These are phyloP conservation scores for Boletus vinaceobasis DNA, from an alignment of 768 basidiomycete species.

Conservation along the genomic window DNA sequence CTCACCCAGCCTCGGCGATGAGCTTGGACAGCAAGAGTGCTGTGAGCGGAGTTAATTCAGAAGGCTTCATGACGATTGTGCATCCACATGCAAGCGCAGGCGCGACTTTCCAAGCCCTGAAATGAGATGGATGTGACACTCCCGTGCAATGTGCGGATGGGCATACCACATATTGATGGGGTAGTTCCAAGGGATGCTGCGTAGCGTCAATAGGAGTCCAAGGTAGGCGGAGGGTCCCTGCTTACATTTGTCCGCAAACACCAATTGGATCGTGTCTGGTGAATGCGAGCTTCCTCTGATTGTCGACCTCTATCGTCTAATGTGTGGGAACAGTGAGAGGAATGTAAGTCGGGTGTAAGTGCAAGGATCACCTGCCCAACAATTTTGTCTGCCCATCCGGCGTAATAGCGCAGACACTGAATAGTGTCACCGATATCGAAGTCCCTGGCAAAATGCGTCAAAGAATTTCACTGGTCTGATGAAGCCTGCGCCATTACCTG, in stretches of 20 bases:
- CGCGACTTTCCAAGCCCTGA: constrained; percentile 86
- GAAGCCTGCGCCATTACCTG: constrained; percentile 40
- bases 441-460: constrained; percentile 45
- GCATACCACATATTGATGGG: constrained; percentile 82
- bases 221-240: constrained; percentile 4
- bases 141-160: neutral
- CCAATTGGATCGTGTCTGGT: constrained; percentile 89
- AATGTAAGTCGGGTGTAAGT: neutral
- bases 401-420: constrained; percentile 84
- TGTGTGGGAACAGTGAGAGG: constrained; percentile 3
- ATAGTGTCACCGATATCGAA: constrained; percentile 78
- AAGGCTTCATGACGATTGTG: constrained; percentile 94
- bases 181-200: constrained; percentile 90
- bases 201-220: constrained; percentile 4
- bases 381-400: constrained; percentile 96
- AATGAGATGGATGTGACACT: neutral
- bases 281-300: constrained; percentile 77
- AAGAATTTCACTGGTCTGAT: constrained; percentile 7
- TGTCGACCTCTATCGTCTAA: constrained; percentile 77
- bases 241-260: constrained; percentile 90
- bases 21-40: constrained; percentile 81
- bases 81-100: constrained; percentile 90
- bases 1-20: constrained; percentile 78
- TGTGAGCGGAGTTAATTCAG: constrained; percentile 80
- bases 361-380: constrained; percentile 63